Percentiles rank a stretch among this genome's conserved stretches.
Conservation (phyloP, 1,284 basidiomycete species). For the Cryptococcus wingfieldii region DNA sequence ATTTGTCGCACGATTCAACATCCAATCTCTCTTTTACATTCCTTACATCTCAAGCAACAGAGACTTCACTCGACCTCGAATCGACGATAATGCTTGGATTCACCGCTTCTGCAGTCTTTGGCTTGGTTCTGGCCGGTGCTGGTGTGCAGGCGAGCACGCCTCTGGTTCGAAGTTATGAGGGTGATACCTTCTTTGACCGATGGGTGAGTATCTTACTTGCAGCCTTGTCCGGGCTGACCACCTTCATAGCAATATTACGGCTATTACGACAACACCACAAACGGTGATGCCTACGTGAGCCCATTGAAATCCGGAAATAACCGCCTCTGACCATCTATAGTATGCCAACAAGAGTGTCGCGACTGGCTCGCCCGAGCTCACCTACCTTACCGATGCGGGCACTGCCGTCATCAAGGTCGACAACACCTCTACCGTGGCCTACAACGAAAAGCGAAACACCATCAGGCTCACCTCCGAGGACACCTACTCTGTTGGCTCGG, state of each 20-base stretch:
- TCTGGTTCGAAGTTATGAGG: conserved; percentile 13
- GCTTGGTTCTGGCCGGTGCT: conserved; percentile 1
- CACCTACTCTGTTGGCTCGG: conserved; percentile 59
- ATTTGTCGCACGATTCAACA: no score
- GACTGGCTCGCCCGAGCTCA: conserved; percentile 53
- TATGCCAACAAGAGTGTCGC: conserved; percentile 58
- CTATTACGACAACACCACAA: conserved; percentile 16
- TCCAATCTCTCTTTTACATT: no score
- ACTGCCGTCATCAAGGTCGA: conserved; percentile 60
- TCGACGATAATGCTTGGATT: neutral
- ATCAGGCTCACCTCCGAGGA: conserved; percentile 62
- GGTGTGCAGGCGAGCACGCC: conserved; percentile 9
- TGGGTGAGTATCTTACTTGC: conserved; percentile 12
- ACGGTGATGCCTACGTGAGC: conserved; percentile 18
- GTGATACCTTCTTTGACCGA: conserved; percentile 19
- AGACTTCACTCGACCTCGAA: no score
- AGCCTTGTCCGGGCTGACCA: neutral
- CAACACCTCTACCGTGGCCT: conserved; percentile 42
- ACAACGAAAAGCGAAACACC: conserved; percentile 64
- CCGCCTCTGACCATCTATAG: neutral
- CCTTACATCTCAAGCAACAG: no score
- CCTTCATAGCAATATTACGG: conserved; percentile 11
- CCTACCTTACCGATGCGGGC: conserved; percentile 59
- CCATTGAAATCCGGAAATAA: neutral
- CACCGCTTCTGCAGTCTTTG: conserved; percentile 2